These are phyloP conservation scores for Flaveria ramosissima DNA, from an alignment of 129 eudicot genomes.

Conservation along the genomic window DNA sequence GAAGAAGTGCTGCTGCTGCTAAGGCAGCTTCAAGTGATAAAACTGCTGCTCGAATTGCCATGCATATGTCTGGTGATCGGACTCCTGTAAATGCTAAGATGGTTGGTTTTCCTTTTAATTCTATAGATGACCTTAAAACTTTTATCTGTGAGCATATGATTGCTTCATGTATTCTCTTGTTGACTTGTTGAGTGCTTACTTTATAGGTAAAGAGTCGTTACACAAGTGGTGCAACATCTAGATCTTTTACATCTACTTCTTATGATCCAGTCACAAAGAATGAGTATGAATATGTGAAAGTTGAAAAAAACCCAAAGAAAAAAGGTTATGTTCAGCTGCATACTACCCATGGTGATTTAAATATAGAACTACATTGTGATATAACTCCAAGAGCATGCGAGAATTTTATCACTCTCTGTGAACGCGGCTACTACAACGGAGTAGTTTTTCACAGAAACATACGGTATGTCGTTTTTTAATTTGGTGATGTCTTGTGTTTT, in stretches of 20 bases:
- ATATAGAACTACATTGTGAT: conserved; percentile 95
- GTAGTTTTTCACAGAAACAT: conserved; percentile 89
- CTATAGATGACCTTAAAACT: not conserved
- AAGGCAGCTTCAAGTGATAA: conserved; percentile 78
- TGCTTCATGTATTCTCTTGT: not conserved
- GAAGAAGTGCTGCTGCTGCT: conserved; percentile 98
- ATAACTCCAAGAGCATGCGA: conserved; percentile 96
- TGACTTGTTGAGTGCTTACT: not conserved
- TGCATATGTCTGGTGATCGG: conserved; percentile 98
- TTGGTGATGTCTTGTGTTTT: not conserved
- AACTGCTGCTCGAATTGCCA: conserved; percentile 95
- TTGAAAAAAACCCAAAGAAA: conserved; percentile 90
- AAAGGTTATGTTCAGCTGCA: conserved; percentile 87
- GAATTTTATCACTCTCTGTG: conserved; percentile 91
- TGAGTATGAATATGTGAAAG: conserved; percentile 82
- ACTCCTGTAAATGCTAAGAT: conserved; percentile 85
- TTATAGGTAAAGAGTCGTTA: conserved; percentile 84
- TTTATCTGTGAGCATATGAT: not conserved
- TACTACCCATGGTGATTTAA: conserved; percentile 94
- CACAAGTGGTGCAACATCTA: conserved; percentile 96
- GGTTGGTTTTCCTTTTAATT: conserved; percentile 44
- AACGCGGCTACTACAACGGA: conserved; percentile 90
- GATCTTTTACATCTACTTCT: conserved; percentile 93
- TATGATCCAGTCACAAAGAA: conserved; percentile 87
- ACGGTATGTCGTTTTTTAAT: conserved; percentile 44